Conservation (phyloP, 75 land plant genomes). For the Isoetes taiwanensis region DNA sequence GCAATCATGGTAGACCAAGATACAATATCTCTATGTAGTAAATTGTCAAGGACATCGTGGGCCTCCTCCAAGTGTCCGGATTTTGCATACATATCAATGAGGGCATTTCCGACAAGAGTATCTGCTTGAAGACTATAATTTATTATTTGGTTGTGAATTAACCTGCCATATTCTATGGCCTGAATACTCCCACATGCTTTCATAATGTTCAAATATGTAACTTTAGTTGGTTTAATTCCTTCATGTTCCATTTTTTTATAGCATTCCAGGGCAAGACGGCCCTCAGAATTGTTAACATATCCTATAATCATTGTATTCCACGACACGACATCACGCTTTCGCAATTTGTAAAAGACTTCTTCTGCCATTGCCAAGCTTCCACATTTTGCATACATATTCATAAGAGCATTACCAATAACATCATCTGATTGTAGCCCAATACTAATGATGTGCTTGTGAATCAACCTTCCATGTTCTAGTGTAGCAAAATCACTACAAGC, state of each 20-base stretch:
- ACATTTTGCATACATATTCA: slow-evolving; percentile 18
- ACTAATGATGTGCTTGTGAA: slow-evolving; percentile 4
- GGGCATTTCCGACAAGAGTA: slow-evolving; percentile 35
- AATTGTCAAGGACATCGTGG: slow-evolving; percentile 20
- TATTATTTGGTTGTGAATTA: slow-evolving; percentile 34
- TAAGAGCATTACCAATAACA: slow-evolving; percentile 5
- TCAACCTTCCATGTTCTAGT: not conserved
- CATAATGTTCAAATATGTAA: no score
- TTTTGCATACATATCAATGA: slow-evolving; percentile 52
- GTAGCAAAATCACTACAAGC: slow-evolving; percentile 1
- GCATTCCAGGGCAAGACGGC: no score
- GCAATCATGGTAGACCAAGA: slow-evolving; percentile 50
- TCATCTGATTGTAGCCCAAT: slow-evolving; percentile 10
- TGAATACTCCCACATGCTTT: no score
- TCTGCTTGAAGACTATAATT: slow-evolving; percentile 19
- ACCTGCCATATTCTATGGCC: slow-evolving; percentile 20
- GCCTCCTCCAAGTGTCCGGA: slow-evolving; percentile 19
- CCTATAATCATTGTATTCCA: no score
- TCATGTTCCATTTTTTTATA: no score
- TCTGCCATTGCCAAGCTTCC: slow-evolving; percentile 1
- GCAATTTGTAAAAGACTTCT: slow-evolving; percentile 9
- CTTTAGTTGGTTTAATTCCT: no score
- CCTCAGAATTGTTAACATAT: no score
- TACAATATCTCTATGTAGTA: slow-evolving; percentile 18
- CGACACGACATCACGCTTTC: slow-evolving; percentile 1